Percentiles rank a stretch among this genome's conserved stretches.
Evolutionary conservation across 2,329 filamentous ascomycete species (phyloP).

Genomic region (Dothideomycetes sp.): DNA sequence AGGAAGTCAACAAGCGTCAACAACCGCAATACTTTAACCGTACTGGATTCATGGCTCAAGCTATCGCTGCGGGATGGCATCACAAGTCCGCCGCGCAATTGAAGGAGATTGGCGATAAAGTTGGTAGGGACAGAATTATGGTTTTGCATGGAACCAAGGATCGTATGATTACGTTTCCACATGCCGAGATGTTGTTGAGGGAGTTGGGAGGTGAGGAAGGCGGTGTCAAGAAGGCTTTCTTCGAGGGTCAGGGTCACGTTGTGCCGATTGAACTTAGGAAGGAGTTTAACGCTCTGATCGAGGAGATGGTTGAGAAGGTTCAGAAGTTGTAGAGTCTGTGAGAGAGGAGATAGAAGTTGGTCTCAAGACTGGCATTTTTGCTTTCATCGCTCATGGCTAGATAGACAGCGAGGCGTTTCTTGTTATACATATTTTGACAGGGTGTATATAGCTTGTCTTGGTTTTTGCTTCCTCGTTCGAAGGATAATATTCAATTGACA

Average conservation of each 20-base stretch:
- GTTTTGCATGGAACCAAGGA: slow-evolving; percentile 70
- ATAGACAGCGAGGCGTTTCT: slow-evolving; percentile 13
- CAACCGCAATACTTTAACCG: slow-evolving; percentile 53
- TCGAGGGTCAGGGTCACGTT: slow-evolving; percentile 68
- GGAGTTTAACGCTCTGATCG: slow-evolving; percentile 60
- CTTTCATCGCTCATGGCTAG: slow-evolving; percentile 1
- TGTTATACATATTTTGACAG: no score
- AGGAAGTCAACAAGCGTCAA: slow-evolving; percentile 63
- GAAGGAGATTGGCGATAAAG: slow-evolving; percentile 51
- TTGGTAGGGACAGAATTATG: slow-evolving; percentile 66
- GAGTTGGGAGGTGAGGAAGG: slow-evolving; percentile 51
- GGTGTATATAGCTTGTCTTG: no score
- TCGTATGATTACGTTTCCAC: slow-evolving; percentile 65
- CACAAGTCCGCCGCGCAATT: slow-evolving; percentile 62
- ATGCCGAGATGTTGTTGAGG: slow-evolving; percentile 59
- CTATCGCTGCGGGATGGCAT: slow-evolving; percentile 72
- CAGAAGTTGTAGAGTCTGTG: slow-evolving; percentile 37
- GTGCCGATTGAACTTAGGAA: slow-evolving; percentile 59
- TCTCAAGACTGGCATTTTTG: background rate
- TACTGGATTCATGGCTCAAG: slow-evolving; percentile 65
- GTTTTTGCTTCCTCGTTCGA: no score
- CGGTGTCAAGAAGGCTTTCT: slow-evolving; percentile 47
- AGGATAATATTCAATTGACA: slow-evolving; percentile 6
- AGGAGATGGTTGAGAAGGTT: slow-evolving; percentile 46
- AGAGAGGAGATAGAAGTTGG: no score